Percentiles rank a stretch among this genome's conserved stretches.
Conservation (phyloP, 441 rosid species). For the Pelargonium fulgidum region DNA sequence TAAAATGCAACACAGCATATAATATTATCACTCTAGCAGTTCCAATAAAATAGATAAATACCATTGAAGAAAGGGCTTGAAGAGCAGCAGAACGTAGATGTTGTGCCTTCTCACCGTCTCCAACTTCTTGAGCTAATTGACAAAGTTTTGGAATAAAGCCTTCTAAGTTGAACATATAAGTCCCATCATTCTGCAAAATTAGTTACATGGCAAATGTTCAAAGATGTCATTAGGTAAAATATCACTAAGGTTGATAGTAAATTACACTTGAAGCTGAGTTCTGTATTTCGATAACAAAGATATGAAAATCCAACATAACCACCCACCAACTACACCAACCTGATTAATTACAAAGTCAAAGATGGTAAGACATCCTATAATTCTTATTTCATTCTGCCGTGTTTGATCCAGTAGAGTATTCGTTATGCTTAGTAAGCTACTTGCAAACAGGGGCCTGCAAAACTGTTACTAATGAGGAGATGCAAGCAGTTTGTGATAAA, state of each 20-base stretch:
- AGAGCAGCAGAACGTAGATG: constrained; percentile 67
- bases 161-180: constrained; percentile 89
- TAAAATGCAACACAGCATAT: constrained; percentile 8
- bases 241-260: constrained; percentile 11
- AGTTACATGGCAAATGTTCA: constrained; percentile 4
- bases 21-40: not conserved
- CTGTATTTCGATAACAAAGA: not conserved
- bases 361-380: constrained; percentile 64
- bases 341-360: constrained; percentile 75
- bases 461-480: not conserved
- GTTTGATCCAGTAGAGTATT: constrained; percentile 80
- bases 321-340: constrained; percentile 35
- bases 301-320: constrained; percentile 3
- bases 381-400: constrained; percentile 61
- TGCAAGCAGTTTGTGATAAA: constrained; percentile 10
- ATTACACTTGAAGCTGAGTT: not conserved
- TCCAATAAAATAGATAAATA: constrained; percentile 20
- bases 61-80: constrained; percentile 82
- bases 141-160: constrained; percentile 87
- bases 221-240: not conserved
- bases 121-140: constrained; percentile 78
- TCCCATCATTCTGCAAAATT: constrained; percentile 50
- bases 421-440: constrained; percentile 68
- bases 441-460: constrained; percentile 82
- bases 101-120: constrained; percentile 59